Percentiles rank a stretch among this genome's conserved stretches.
These are phyloP conservation scores for Penicillium sp. DNA, from an alignment of 2,329 filamentous ascomycete species.

Conservation along the genomic window DNA sequence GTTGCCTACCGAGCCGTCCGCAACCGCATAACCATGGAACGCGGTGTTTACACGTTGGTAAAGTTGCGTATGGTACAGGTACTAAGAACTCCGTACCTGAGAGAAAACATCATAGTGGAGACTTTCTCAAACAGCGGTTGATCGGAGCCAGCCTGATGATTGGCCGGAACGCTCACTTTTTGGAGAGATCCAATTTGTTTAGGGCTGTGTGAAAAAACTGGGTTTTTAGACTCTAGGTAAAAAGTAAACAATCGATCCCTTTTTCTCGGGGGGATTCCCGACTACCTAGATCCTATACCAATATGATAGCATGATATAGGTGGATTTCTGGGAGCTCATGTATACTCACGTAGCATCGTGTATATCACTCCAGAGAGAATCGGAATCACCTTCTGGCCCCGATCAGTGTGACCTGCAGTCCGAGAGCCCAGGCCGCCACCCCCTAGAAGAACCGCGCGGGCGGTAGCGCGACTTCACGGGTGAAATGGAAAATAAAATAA, in stretches of 20 bases:
- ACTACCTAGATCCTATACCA: background rate
- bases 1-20: background rate
- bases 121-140: constrained; percentile 14
- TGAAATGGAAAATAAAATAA: constrained; percentile 1
- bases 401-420: constrained; percentile 6
- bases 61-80: background rate
- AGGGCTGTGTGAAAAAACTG: constrained; percentile 2
- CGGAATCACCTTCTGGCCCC: constrained; percentile 9
- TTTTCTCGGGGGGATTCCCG: background rate
- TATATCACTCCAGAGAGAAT: constrained; percentile 1
- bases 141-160: constrained; percentile 3
- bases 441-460: constrained; percentile 30
- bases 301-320: background rate
- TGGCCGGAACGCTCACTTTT: constrained; percentile 5
- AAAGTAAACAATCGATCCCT: background rate
- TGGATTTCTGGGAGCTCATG: background rate
- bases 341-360: background rate
- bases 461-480: constrained; percentile 24
- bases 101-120: constrained; percentile 1
- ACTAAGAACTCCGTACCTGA: background rate
- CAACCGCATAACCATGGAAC: constrained; percentile 1
- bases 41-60: constrained; percentile 1
- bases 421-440: constrained; percentile 28
- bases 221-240: background rate
- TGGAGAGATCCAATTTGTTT: constrained; percentile 11